Evolutionary conservation across 2,329 filamentous ascomycete species (phyloP).

Genomic region (Ophidiomyces ophidiicola): DNA sequence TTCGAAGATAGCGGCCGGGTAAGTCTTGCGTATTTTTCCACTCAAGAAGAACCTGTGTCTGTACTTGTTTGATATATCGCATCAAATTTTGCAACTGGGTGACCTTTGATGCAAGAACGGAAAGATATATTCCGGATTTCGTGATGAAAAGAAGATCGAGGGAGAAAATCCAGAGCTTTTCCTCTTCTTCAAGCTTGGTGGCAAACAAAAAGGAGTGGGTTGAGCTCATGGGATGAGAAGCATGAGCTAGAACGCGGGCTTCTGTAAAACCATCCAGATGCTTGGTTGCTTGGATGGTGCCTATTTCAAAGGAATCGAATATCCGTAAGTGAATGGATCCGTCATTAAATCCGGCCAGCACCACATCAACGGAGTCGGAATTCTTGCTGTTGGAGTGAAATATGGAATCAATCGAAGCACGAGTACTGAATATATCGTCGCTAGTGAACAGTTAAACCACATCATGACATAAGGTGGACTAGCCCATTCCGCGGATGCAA

Average conservation of each 20-base stretch:
- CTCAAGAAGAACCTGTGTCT: constrained; percentile 66
- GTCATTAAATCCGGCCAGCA: constrained; percentile 60
- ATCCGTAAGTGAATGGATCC: constrained; percentile 66
- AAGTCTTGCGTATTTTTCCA: constrained; percentile 74
- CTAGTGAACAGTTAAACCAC: constrained; percentile 27
- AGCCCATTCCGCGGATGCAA: no score
- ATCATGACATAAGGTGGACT: no score
- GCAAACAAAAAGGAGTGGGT: constrained; percentile 59
- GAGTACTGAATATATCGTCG: constrained; percentile 54
- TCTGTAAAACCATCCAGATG: constrained; percentile 26
- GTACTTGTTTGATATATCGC: constrained; percentile 69
- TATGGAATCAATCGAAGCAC: constrained; percentile 56
- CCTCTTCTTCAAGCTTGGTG: constrained; percentile 25
- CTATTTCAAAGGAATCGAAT: constrained; percentile 74
- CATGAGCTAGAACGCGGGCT: constrained; percentile 45
- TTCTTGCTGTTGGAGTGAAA: constrained; percentile 54
- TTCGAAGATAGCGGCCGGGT: constrained; percentile 62
- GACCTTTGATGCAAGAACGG: constrained; percentile 72
- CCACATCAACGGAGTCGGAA: constrained; percentile 64
- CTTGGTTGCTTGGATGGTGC: constrained; percentile 38
- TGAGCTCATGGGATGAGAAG: constrained; percentile 60
- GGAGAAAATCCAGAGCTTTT: constrained; percentile 50
- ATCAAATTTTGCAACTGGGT: constrained; percentile 78
- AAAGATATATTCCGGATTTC: constrained; percentile 61
- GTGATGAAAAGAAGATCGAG: constrained; percentile 76